phyloP scores from a whole-genome alignment of 2,329 filamentous ascomycete genomes.

The Rhexocercosporidium sp. region DNA sequence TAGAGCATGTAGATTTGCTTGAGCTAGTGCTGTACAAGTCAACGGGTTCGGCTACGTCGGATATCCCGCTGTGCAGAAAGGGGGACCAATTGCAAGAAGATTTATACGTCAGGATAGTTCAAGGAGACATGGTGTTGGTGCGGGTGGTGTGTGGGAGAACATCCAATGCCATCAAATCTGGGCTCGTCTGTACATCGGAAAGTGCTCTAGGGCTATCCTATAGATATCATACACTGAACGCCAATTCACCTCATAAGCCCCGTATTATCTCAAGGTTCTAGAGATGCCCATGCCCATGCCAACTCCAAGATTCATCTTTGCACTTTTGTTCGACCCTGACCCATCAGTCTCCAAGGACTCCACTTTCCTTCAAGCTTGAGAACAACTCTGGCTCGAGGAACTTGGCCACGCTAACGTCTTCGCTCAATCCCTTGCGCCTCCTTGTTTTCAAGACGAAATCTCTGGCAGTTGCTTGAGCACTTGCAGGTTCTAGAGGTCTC shows the following conservation, averaged over 20 bases:
- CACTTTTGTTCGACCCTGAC: slow-evolving; percentile 27
- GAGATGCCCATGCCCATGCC: slow-evolving; percentile 26
- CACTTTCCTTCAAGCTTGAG: slow-evolving; percentile 84
- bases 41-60: not conserved
- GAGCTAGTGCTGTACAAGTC: slow-evolving; percentile 6
- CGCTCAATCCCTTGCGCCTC: slow-evolving; percentile 88
- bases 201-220: slow-evolving; percentile 20
- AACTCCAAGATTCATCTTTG: slow-evolving; percentile 24
- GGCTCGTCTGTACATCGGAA: slow-evolving; percentile 1
- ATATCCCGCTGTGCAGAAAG: not conserved
- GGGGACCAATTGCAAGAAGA: slow-evolving; percentile 7
- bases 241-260: slow-evolving; percentile 22
- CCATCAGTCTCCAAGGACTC: slow-evolving; percentile 69
- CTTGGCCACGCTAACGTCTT: slow-evolving; percentile 94
- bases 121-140: too few species aligned
- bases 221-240: slow-evolving; percentile 24
- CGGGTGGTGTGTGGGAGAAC: not conserved
- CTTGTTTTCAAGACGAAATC: slow-evolving; percentile 98
- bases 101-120: not conserved
- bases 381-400: slow-evolving; percentile 96
- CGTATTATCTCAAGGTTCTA: slow-evolving; percentile 24
- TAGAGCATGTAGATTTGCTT: not conserved
- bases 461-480: slow-evolving; percentile 85
- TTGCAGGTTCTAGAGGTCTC: slow-evolving; percentile 84
- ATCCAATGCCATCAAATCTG: not conserved